A percentile compares a stretch with the other conserved stretches of the same genome.
phyloP scores from a whole-genome alignment of 2,329 filamentous ascomycete species.

The Celoporthe dispersa region DNA sequence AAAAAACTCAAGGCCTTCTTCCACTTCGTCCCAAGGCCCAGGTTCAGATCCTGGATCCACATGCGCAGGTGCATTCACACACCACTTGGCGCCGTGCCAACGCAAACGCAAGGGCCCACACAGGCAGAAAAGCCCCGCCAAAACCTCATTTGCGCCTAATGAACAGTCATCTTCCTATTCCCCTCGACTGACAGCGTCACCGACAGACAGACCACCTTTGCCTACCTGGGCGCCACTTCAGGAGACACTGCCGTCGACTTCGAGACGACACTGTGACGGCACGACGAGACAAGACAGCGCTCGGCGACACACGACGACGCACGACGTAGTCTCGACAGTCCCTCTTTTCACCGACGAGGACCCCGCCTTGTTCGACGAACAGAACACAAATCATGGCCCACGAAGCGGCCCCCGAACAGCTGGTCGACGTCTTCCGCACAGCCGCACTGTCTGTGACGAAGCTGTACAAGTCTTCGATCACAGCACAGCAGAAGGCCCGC shows the following conservation, averaged over 20 bases:
- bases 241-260: not conserved
- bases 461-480: slow-evolving; percentile 88
- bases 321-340: not conserved
- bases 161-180: slow-evolving; percentile 18
- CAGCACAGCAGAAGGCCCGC: slow-evolving; percentile 75
- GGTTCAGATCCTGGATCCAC: not conserved
- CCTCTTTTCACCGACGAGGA: not conserved
- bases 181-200: slow-evolving; percentile 1
- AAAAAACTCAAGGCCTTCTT: not conserved
- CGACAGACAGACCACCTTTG: not conserved
- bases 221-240: not conserved
- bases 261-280: not conserved
- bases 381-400: slow-evolving; percentile 43
- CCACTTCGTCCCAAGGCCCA: not conserved
- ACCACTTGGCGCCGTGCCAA: slow-evolving; percentile 24
- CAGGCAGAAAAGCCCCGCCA: slow-evolving; percentile 24
- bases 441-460: slow-evolving; percentile 94
- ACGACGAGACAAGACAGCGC: slow-evolving; percentile 8
- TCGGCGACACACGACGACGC: not conserved
- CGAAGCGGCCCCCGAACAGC: slow-evolving; percentile 60
- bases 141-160: slow-evolving; percentile 18
- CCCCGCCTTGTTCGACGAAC: not conserved
- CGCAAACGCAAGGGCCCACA: slow-evolving; percentile 15
- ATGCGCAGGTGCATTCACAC: slow-evolving; percentile 1
- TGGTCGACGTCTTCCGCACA: slow-evolving; percentile 88